Percentiles rank a stretch among this genome's conserved stretches.
Evolutionary conservation across 164 flowering plant species (phyloP).

Genomic region (Annona cherimola): DNA sequence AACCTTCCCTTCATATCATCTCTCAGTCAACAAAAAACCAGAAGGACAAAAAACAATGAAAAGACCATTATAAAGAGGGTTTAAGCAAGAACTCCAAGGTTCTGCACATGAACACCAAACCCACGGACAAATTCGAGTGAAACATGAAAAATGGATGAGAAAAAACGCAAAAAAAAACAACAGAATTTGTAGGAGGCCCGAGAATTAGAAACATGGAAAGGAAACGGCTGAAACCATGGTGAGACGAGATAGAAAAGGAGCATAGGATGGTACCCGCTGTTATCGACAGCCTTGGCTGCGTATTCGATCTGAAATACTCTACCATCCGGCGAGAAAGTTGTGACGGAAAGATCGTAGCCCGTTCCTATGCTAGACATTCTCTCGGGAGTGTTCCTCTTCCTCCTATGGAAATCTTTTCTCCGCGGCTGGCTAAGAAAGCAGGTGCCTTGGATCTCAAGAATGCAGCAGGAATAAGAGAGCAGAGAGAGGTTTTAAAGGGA

Average conservation of each 20-base stretch:
- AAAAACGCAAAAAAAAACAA: background rate
- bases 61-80: background rate
- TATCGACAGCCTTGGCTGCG: constrained; percentile 97
- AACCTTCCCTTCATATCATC: background rate
- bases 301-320: constrained; percentile 99
- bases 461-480: background rate
- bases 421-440: background rate
- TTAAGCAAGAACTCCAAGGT: background rate
- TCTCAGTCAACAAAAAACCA: too few relatives aligned
- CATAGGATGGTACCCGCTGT: constrained; percentile 59
- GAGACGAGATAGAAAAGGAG: background rate
- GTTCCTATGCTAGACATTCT: constrained; percentile 94
- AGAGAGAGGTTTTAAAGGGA: too few relatives aligned
- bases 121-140: background rate
- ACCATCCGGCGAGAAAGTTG: constrained; percentile 97
- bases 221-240: background rate
- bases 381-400: background rate
- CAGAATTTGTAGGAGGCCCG: background rate
- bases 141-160: background rate
- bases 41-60: background rate
- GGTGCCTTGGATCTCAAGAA: constrained; percentile 15
- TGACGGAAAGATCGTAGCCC: constrained; percentile 95
- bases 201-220: background rate
- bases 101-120: background rate
- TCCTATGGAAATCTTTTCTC: background rate